A percentile compares a stretch with the other conserved stretches of the same genome.
Conservation (phyloP, 75 land plant species). For the Pinus tabuliformis region DNA sequence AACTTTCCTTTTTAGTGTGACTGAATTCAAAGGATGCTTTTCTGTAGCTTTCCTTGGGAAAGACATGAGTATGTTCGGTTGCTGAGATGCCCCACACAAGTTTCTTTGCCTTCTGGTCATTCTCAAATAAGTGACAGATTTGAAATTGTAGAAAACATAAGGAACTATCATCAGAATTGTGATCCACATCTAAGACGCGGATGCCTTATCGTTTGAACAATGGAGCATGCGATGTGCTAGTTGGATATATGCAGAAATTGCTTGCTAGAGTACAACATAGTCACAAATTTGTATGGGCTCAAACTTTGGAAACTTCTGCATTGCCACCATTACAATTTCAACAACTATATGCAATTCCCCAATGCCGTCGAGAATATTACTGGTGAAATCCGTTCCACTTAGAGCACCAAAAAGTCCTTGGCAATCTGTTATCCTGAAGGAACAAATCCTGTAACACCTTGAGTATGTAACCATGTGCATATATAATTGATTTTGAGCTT, state of each 20-base stretch:
- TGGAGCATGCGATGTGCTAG: slow-evolving; percentile 7
- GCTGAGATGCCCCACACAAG: background rate
- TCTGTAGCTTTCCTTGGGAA: no score
- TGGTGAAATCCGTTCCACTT: background rate
- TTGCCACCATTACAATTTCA: slow-evolving; percentile 16
- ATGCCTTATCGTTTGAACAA: background rate
- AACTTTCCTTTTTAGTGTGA: no score
- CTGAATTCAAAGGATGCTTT: no score
- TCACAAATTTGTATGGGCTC: slow-evolving; percentile 22
- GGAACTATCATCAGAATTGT: background rate
- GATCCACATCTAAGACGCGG: background rate
- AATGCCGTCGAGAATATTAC: slow-evolving; percentile 7
- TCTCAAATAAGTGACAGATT: background rate
- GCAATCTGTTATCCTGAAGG: background rate
- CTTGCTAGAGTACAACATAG: slow-evolving; percentile 22
- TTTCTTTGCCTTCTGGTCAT: background rate
- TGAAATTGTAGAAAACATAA: background rate
- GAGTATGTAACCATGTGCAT: slow-evolving; percentile 18
- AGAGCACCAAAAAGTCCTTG: background rate
- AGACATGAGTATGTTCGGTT: background rate
- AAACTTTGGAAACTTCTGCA: slow-evolving; percentile 19
- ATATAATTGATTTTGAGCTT: slow-evolving; percentile 17
- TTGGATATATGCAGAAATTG: slow-evolving; percentile 19
- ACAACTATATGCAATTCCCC: slow-evolving; percentile 12
- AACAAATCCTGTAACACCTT: slow-evolving; percentile 11